Base-by-base conservation (phyloP, 352 stramenopile species). In the Pythium dissotocum region DNA sequence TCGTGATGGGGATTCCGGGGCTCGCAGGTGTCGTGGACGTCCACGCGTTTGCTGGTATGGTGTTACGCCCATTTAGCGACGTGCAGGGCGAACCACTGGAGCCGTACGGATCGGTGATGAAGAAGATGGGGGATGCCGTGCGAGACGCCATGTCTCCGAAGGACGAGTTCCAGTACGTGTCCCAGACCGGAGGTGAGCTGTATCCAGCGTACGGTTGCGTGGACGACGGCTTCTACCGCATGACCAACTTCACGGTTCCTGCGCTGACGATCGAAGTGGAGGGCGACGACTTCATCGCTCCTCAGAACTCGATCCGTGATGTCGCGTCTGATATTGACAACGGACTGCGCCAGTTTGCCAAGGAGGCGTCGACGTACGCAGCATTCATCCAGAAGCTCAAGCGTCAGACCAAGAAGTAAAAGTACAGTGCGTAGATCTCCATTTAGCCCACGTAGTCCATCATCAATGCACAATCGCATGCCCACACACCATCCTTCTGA, bases 191-290 rank as follows among this genome's bases (percentile, higher is more conserved):
- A 10, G 77, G 70, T 4, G 73, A 73, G 4, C 67, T 93, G 2
- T 93, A 93, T 70, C 72, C 80, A 51, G 81, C 83, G 21, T 93
- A 85, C 56, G 85, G 85, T 12, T 91, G 83, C 64, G 82, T 91
- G 53, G 80, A 89, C 62, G 85, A 93, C 49, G 76, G 65, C 0
- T 77, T 92, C 58, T 89, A 78, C 65, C 67, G 82, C 6, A 65
- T 73, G 33, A 86, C 76, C 54, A 91, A 91, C 61, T 80, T 80
- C 32, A 89, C 77, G 9, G 80, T 90, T 10, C 81, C 85, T 10
- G 71, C 80, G 16, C 58, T 93, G 42, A 93, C 83, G 4, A 82
- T 91, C 55, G 85, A 93, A 67, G 79, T 91, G 16, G 78, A 89
- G 36, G 85, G 85, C 4, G 62, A 72, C 4, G 82, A 91, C 61